Conservation (phyloP, 257 asterid species). For the Jacaranda mimosifolia region DNA sequence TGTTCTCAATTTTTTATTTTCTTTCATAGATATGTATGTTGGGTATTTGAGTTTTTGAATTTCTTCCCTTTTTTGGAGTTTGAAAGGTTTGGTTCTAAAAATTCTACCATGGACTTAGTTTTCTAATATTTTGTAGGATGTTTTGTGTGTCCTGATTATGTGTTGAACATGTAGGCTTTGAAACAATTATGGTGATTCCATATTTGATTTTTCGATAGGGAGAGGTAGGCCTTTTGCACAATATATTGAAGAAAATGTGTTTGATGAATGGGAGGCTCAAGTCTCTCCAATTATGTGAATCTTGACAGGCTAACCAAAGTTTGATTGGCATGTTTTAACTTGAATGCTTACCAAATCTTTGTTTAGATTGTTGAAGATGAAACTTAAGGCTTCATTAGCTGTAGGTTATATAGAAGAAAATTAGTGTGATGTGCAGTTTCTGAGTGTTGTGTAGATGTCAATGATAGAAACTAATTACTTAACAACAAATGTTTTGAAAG, state of each 20-base stretch:
- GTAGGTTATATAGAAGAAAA: slow-evolving; percentile 31
- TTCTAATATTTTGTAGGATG: no score
- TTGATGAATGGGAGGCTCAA: slow-evolving; percentile 84
- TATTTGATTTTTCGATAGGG: slow-evolving; percentile 88
- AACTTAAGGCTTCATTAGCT: slow-evolving; percentile 21
- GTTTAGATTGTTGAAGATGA: slow-evolving; percentile 36
- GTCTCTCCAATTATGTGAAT: slow-evolving; percentile 69
- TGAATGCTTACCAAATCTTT: slow-evolving; percentile 27
- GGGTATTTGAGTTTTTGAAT: no score
- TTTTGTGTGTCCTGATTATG: slow-evolving; percentile 83
- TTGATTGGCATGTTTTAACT: background rate
- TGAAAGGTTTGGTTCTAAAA: no score
- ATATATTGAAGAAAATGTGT: slow-evolving; percentile 90
- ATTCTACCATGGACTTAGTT: no score
- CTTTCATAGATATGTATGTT: no score
- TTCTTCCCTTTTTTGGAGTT: no score
- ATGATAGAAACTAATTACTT: slow-evolving; percentile 53
- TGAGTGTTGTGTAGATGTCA: slow-evolving; percentile 44
- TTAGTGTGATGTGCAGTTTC: slow-evolving; percentile 23
- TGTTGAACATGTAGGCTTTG: slow-evolving; percentile 71
- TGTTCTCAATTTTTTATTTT: no score
- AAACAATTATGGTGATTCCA: slow-evolving; percentile 81
- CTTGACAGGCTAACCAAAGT: slow-evolving; percentile 10
- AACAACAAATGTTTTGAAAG: slow-evolving; percentile 42
- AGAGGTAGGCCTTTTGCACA: slow-evolving; percentile 85